phyloP scores from a whole-genome alignment of 352 stramenopile genomes.

The Globisporangium polare region DNA sequence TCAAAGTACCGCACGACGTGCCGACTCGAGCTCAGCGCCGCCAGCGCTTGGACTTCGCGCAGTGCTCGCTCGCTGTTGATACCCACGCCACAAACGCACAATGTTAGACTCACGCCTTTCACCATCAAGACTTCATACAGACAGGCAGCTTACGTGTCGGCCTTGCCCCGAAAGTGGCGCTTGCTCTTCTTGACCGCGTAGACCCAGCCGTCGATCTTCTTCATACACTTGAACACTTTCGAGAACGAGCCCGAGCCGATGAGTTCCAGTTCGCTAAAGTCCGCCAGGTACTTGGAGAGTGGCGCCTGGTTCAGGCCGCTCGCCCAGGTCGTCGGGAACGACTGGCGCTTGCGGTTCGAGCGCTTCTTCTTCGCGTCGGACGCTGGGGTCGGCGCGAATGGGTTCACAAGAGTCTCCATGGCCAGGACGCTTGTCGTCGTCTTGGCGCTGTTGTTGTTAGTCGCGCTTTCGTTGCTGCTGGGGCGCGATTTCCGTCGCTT shows the following conservation, averaged over 20 bases:
- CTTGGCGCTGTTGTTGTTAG: conserved; percentile 5
- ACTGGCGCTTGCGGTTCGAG: conserved; percentile 58
- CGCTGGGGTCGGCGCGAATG: conserved; percentile 53
- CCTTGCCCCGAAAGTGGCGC: conserved; percentile 72
- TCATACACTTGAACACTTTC: conserved; percentile 84
- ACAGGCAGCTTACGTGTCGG: conserved; percentile 82
- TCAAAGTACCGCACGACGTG: conserved; percentile 86
- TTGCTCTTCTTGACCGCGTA: conserved; percentile 89
- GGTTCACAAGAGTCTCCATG: conserved; percentile 61
- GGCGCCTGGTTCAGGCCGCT: conserved; percentile 25
- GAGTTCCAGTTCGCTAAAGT: conserved; percentile 75
- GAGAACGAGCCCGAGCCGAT: conserved; percentile 84
- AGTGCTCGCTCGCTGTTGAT: conserved; percentile 58
- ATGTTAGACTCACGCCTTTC: not conserved
- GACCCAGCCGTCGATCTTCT: conserved; percentile 84
- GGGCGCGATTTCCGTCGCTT: conserved; percentile 24
- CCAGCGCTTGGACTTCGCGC: conserved; percentile 78
- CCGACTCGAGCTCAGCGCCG: conserved; percentile 69
- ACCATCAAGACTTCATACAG: not conserved
- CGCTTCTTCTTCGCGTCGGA: conserved; percentile 59
- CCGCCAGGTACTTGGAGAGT: conserved; percentile 73
- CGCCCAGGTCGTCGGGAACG: conserved; percentile 49
- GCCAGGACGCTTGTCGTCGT: conserved; percentile 17
- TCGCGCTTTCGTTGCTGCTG: conserved; percentile 11
- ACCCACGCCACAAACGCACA: not conserved